A percentile compares a stretch with the other conserved stretches of the same genome.
These are phyloP conservation scores for Phyllosticta citrichinensis DNA, from an alignment of 2,329 filamentous ascomycete genomes.

Conservation along the genomic window DNA sequence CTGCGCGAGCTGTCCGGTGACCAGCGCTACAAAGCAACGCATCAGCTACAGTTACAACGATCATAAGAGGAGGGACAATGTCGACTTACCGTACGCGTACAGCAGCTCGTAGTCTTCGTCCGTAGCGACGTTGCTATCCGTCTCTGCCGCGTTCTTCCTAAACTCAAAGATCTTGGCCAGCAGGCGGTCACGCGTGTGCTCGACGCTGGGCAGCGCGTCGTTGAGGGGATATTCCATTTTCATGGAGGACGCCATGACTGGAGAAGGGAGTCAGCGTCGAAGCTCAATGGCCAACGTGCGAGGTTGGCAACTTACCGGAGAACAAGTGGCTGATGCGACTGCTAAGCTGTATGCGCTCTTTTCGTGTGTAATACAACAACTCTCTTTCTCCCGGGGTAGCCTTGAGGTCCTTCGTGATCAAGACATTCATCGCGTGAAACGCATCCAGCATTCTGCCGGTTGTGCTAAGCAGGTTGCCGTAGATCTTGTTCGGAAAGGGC, in stretches of 20 bases:
- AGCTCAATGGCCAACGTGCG: background rate
- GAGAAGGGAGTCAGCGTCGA: background rate
- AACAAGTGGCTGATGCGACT: conserved; percentile 83
- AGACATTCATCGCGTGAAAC: conserved; percentile 92
- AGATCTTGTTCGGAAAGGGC: conserved; percentile 69
- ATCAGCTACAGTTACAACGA: background rate
- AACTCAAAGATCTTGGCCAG: conserved; percentile 84
- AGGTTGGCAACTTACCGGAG: conserved; percentile 37
- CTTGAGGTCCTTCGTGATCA: conserved; percentile 69
- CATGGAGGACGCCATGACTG: conserved; percentile 80
- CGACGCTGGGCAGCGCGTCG: conserved; percentile 76
- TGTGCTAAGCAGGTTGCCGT: conserved; percentile 63
- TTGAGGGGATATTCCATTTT: conserved; percentile 91
- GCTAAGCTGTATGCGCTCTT: conserved; percentile 72
- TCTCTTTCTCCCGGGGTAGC: conserved; percentile 72
- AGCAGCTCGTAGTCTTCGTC: conserved; percentile 82
- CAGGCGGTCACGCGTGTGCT: conserved; percentile 68
- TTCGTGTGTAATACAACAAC: conserved; percentile 66
- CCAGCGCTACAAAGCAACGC: conserved; percentile 41
- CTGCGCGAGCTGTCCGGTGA: conserved; percentile 49
- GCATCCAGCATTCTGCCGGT: conserved; percentile 82
- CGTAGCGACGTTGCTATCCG: conserved; percentile 37
- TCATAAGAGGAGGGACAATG: background rate
- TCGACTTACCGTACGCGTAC: conserved; percentile 69
- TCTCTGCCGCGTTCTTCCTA: conserved; percentile 53